Base-by-base conservation (phyloP, 2,329 filamentous ascomycete genomes). In the Knufia fluminis region DNA sequence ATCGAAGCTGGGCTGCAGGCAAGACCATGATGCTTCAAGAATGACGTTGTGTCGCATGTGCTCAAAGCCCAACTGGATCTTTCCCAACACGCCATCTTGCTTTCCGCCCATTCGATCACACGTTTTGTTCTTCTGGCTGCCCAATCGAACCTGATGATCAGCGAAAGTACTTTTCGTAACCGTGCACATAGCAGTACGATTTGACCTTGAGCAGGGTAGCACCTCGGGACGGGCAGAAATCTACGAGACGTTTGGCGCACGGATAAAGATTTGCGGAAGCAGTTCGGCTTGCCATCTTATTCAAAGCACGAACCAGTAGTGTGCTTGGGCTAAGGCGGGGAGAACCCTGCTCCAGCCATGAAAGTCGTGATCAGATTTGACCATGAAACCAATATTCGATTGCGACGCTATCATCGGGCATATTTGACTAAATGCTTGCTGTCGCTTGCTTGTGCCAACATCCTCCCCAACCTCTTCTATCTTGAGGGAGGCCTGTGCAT, bases 61-160 rank as follows among this genome's bases (percentile, higher is more conserved):
- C 9, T 8, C 42, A 17, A 31, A 16, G 42, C 28, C 42, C 40
- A 43, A 14, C 12, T 26, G 40, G n/a, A 43, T 10, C 17, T 9
- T 14, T 10, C 20, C 12, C 42, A 2, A 32, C 24, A 6, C n/a
- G n/a, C 17, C 19, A n/a, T 41, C 42, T 32, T 17, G 7, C 24
- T 32, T 45, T 9, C 42, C 42, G 24, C 42, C 19, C 42, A 43
- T 22, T 26, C 16, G 12, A n/a, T 20, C 17, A 20, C 17, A 22
- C 40, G n/a, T 16, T 14, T 28, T 39, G 39, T 40, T 40, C 33
- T 39, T 40, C 10, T 48, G 20, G 45, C 45, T 48, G 33, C 35
- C 45, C 45, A 48, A 48, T 48, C 35, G 28, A 22, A 26, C 10
- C 16, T 2, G 22, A 2, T 7, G 16, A 33, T 23, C 14, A 20